Evolutionary conservation across 495 filamentous ascomycete species (phyloP).

Genomic region (Rhypophila decipiens): DNA sequence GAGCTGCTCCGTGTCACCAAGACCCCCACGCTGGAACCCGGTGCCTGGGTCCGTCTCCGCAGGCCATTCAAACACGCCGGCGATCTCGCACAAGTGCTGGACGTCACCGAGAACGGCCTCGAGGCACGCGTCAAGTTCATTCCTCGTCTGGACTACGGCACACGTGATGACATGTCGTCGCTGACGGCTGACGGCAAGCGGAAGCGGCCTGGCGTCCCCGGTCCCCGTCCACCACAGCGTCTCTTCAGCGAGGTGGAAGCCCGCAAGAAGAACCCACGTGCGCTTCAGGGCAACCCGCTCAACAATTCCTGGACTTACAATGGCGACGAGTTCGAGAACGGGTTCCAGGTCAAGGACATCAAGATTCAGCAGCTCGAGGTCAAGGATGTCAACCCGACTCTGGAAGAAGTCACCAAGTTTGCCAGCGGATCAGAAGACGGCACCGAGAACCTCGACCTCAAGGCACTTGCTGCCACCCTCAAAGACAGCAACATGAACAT

Average conservation of each 20-base stretch:
- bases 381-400: constrained; percentile 82
- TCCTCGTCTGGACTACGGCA: constrained; percentile 85
- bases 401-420: constrained; percentile 94
- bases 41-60: constrained; percentile 86
- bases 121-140: constrained; percentile 82
- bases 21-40: constrained; percentile 76
- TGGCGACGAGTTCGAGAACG: constrained; percentile 83
- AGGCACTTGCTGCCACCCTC: constrained; percentile 77
- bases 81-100: constrained; percentile 89
- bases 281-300: constrained; percentile 54
- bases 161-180: constrained; percentile 61
- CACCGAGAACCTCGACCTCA: constrained; percentile 85
- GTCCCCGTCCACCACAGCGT: constrained; percentile 74
- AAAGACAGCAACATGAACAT: constrained; percentile 71
- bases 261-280: constrained; percentile 74
- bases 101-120: constrained; percentile 86
- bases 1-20: constrained; percentile 87
- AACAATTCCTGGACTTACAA: constrained; percentile 76
- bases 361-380: constrained; percentile 77
- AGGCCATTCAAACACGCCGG: constrained; percentile 73
- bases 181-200: constrained; percentile 62
- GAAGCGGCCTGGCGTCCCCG: constrained; percentile 59
- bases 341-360: constrained; percentile 90
- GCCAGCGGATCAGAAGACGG: constrained; percentile 84
- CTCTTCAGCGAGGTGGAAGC: constrained; percentile 93